A percentile compares a stretch with the other conserved stretches of the same genome.
These are phyloP conservation scores for Coniferiporia weirii DNA, from an alignment of 1,284 basidiomycete species.

Conservation along the genomic window DNA sequence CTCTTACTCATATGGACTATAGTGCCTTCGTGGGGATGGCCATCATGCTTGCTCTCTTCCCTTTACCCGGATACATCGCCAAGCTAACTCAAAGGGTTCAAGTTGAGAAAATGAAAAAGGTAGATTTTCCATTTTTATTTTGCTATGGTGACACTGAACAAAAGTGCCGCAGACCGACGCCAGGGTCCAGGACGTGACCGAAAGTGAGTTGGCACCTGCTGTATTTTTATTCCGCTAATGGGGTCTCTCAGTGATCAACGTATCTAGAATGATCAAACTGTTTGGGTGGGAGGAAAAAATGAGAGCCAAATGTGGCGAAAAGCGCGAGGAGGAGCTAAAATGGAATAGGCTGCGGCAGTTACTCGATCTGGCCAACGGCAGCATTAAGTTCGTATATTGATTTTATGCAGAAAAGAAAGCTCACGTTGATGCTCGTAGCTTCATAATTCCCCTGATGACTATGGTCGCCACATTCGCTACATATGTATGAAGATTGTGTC, in stretches of 20 bases:
- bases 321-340: conserved; percentile 37
- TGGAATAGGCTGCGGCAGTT: conserved; percentile 23
- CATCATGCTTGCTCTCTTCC: conserved; percentile 34
- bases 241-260: background rate
- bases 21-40: conserved; percentile 46
- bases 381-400: conserved; percentile 23
- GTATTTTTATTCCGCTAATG: conserved; percentile 10
- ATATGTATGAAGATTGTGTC: conserved; percentile 25
- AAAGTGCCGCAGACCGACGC: conserved; percentile 36
- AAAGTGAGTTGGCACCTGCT: conserved; percentile 29
- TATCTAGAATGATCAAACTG: conserved; percentile 57
- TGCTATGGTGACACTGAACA: conserved; percentile 23
- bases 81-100: conserved; percentile 23
- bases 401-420: background rate
- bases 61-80: conserved; percentile 31
- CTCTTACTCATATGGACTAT: background rate
- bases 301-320: conserved; percentile 42
- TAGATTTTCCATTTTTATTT: conserved; percentile 23
- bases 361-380: conserved; percentile 23
- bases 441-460: conserved; percentile 39
- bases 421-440: conserved; percentile 23
- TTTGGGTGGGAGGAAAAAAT: conserved; percentile 64
- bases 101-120: conserved; percentile 26
- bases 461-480: conserved; percentile 43
- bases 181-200: conserved; percentile 45